Conservation (phyloP, 2,329 filamentous ascomycete genomes). For the Trichoderma asperellum region DNA sequence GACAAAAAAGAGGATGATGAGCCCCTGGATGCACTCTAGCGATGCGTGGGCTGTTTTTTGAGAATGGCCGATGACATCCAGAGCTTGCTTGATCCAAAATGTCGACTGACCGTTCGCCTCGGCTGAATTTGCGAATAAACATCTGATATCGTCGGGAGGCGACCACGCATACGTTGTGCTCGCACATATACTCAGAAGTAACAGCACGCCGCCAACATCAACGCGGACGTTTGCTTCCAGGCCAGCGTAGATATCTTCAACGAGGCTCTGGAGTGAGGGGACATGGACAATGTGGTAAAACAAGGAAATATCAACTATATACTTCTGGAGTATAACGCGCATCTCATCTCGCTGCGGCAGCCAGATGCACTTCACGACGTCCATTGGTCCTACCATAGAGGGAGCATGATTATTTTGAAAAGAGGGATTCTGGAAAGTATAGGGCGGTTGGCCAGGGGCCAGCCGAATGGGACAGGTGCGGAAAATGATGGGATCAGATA, state of each 20-base stretch:
- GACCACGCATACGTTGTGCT: slow-evolving; percentile 42
- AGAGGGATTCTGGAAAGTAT: slow-evolving; percentile 39
- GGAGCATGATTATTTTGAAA: slow-evolving; percentile 37
- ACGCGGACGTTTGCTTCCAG: slow-evolving; percentile 35
- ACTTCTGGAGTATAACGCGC: slow-evolving; percentile 39
- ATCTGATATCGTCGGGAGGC: slow-evolving; percentile 35
- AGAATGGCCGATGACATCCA: slow-evolving; percentile 43
- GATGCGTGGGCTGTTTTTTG: slow-evolving; percentile 38
- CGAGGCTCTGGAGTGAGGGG: slow-evolving; percentile 36
- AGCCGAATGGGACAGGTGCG: slow-evolving; percentile 41
- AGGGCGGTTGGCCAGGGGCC: slow-evolving; percentile 41
- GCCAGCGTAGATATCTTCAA: slow-evolving; percentile 40
- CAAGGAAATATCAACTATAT: slow-evolving; percentile 38
- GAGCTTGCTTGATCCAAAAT: slow-evolving; percentile 42
- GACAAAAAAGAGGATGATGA: slow-evolving; percentile 45
- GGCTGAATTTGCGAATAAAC: slow-evolving; percentile 35
- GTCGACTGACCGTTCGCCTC: slow-evolving; percentile 39
- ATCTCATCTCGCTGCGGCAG: slow-evolving; percentile 41
- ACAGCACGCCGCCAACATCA: slow-evolving; percentile 36
- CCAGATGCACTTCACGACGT: slow-evolving; percentile 43
- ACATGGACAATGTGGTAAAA: slow-evolving; percentile 42
- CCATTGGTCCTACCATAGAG: slow-evolving; percentile 33
- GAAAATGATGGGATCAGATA: slow-evolving; percentile 41
- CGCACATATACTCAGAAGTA: slow-evolving; percentile 40
- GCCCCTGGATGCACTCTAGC: slow-evolving; percentile 45